These are phyloP conservation scores for Septoria linicola DNA, from an alignment of 2,329 filamentous ascomycete species.

Conservation along the genomic window DNA sequence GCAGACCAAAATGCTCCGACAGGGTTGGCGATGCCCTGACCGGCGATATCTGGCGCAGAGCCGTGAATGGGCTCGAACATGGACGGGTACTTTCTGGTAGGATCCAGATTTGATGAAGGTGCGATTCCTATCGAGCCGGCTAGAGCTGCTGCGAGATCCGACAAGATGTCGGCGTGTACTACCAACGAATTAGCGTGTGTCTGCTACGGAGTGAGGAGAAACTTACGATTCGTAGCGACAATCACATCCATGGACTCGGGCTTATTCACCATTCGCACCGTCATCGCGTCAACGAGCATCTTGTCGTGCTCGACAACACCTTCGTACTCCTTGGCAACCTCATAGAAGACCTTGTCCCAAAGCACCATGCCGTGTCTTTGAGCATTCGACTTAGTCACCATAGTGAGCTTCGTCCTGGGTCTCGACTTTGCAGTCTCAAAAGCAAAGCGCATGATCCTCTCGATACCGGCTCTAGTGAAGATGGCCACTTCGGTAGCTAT, in stretches of 20 bases:
- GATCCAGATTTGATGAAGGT: slow-evolving; percentile 68
- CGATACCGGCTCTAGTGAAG: slow-evolving; percentile 48
- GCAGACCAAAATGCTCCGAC: slow-evolving; percentile 69
- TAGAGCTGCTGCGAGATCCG: slow-evolving; percentile 67
- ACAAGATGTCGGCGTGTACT: slow-evolving; percentile 50
- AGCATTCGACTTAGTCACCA: slow-evolving; percentile 53
- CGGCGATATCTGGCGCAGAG: slow-evolving; percentile 55
- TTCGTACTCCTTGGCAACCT: slow-evolving; percentile 48
- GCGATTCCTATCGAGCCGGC: slow-evolving; percentile 72
- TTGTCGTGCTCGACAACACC: slow-evolving; percentile 48
- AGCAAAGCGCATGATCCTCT: slow-evolving; percentile 50
- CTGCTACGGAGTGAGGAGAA: not conserved
- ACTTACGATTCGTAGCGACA: slow-evolving; percentile 53
- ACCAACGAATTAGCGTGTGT: slow-evolving; percentile 9
- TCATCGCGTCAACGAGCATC: slow-evolving; percentile 53
- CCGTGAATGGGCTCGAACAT: slow-evolving; percentile 63
- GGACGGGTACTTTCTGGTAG: slow-evolving; percentile 58
- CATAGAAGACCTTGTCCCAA: slow-evolving; percentile 50
- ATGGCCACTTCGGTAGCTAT: slow-evolving; percentile 50
- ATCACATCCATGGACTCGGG: slow-evolving; percentile 49
- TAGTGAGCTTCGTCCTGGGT: slow-evolving; percentile 49
- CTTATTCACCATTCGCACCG: slow-evolving; percentile 49
- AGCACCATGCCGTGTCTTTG: slow-evolving; percentile 52
- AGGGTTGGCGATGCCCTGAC: slow-evolving; percentile 62
- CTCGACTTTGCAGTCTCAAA: slow-evolving; percentile 47